Conservation (phyloP, 768 basidiomycete species). For the Macrolepiota dolichaula region DNA sequence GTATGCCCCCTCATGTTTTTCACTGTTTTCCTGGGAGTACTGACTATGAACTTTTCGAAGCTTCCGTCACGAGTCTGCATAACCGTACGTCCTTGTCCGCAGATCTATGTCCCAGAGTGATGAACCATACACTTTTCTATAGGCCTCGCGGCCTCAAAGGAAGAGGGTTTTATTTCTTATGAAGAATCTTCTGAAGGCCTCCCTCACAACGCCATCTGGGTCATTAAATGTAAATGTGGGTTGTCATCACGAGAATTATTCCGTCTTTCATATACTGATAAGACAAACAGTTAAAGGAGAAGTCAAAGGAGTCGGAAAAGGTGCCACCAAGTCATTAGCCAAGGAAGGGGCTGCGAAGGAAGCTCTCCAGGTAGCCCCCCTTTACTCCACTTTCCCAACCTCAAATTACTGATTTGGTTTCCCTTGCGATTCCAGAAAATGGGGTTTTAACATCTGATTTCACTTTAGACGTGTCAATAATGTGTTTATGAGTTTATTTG, state of each 20-base stretch:
- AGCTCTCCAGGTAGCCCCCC: constrained; percentile 34
- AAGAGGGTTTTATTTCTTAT: constrained; percentile 31
- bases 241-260: background rate
- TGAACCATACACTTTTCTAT: background rate
- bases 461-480: background rate
- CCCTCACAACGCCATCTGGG: constrained; percentile 43
- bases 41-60: constrained; percentile 15
- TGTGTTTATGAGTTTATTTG: background rate
- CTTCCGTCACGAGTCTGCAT: constrained; percentile 32
- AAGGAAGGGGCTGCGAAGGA: constrained; percentile 45
- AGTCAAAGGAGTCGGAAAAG: constrained; percentile 44
- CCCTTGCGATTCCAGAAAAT: background rate
- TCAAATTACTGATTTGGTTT: background rate
- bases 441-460: background rate
- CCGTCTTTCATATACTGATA: background rate
- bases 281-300: constrained; percentile 39
- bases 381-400: background rate
- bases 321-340: constrained; percentile 39
- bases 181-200: constrained; percentile 37
- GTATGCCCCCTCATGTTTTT: constrained; percentile 10
- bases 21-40: background rate
- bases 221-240: constrained; percentile 55
- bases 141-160: constrained; percentile 2
- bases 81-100: constrained; percentile 37
- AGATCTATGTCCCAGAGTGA: background rate